phyloP scores from a whole-genome alignment of 805 yeast species.

The Myxozyma vanderwaltii region DNA sequence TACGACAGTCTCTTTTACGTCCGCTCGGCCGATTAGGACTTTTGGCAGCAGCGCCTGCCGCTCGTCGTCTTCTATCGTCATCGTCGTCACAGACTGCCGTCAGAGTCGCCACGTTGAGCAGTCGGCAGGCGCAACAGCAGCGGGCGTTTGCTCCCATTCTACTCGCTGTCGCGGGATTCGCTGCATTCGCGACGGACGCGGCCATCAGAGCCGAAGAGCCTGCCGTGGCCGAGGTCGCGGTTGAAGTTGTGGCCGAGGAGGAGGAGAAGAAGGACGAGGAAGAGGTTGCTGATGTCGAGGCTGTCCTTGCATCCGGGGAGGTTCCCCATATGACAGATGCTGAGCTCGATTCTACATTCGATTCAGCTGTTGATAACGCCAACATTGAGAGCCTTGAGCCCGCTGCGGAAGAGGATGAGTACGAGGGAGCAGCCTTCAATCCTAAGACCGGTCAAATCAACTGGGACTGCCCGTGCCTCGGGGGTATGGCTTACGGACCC shows the following conservation, averaged over 20 bases:
- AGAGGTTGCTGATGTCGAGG: constrained; percentile 2
- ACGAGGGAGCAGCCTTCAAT: constrained; percentile 65
- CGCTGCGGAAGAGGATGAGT: constrained; percentile 5
- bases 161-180: not conserved
- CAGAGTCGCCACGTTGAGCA: not conserved
- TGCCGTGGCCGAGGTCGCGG: not conserved
- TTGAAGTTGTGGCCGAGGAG: not conserved
- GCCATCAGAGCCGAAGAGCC: not conserved
- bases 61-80: not conserved
- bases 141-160: not conserved
- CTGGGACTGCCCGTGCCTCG: constrained; percentile 99
- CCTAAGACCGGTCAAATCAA: constrained; percentile 98
- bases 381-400: not conserved
- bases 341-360: constrained; percentile 15
- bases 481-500: constrained; percentile 99
- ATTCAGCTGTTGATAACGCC: constrained; percentile 3
- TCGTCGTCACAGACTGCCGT: not conserved
- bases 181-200: not conserved
- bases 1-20: not conserved
- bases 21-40: not conserved
- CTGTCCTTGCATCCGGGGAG: not conserved
- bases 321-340: constrained; percentile 4
- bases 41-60: not conserved
- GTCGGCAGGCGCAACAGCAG: not conserved
- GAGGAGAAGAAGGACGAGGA: not conserved